Evolutionary conservation across 2,329 filamentous ascomycete species (phyloP).

Genomic region (Talaromyces rugulosus): DNA sequence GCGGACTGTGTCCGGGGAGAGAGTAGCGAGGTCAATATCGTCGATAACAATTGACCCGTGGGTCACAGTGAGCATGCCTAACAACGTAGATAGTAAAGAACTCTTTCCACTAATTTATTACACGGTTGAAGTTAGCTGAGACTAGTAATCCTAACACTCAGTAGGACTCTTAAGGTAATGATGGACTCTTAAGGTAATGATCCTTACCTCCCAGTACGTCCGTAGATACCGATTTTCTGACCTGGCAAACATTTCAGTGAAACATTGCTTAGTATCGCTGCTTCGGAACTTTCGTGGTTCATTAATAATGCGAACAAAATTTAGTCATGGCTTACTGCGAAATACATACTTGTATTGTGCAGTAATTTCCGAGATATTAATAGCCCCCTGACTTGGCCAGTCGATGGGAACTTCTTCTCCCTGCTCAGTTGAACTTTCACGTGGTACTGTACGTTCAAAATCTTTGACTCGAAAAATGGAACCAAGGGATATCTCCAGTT

Average conservation of each 20-base stretch:
- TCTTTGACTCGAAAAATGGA: slow-evolving; percentile 52
- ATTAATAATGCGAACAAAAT: background rate
- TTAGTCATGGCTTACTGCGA: background rate
- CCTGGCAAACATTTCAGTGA: background rate
- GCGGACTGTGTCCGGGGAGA: slow-evolving; percentile 37
- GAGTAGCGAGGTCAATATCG: slow-evolving; percentile 34
- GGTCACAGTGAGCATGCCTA: slow-evolving; percentile 38
- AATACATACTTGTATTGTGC: slow-evolving; percentile 1
- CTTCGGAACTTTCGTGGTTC: background rate
- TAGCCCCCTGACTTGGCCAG: slow-evolving; percentile 7
- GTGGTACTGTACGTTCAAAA: slow-evolving; percentile 36
- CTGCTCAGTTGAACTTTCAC: background rate
- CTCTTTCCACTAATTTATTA: slow-evolving; percentile 35
- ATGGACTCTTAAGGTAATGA: background rate
- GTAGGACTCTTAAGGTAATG: background rate
- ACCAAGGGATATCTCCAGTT: slow-evolving; percentile 53
- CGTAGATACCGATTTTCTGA: slow-evolving; percentile 9
- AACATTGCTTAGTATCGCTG: background rate
- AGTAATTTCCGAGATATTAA: background rate
- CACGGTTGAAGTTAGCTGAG: background rate
- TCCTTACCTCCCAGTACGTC: slow-evolving; percentile 10
- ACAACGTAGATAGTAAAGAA: slow-evolving; percentile 37
- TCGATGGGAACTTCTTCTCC: background rate
- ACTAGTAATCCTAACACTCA: background rate
- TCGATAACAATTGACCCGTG: slow-evolving; percentile 40